Evolutionary conservation across 129 eudicot genomes (phyloP).

Genomic region (Helichrysum umbraculigerum): DNA sequence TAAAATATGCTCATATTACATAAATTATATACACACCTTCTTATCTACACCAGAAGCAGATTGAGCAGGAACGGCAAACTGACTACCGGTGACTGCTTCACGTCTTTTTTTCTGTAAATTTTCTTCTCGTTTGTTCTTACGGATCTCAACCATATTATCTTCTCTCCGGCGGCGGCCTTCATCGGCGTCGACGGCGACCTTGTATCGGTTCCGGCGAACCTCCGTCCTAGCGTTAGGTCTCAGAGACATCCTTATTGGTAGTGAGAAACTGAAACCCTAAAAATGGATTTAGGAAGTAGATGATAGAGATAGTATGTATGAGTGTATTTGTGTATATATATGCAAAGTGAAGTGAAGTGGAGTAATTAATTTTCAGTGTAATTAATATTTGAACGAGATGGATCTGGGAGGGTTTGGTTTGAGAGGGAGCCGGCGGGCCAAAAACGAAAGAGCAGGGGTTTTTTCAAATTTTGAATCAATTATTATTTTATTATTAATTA

Average conservation of each 20-base stretch:
- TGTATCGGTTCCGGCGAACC: slow-evolving; percentile 20
- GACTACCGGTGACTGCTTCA: slow-evolving; percentile 33
- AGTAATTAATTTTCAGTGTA: not conserved
- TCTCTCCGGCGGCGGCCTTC: slow-evolving; percentile 8
- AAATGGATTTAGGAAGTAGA: not conserved
- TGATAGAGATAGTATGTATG: not conserved
- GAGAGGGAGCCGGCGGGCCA: not conserved
- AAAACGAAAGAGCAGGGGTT: not conserved
- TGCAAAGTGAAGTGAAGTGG: not conserved
- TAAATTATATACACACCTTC: slow-evolving; percentile 43
- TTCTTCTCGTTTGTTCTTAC: slow-evolving; percentile 17
- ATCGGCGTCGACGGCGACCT: slow-evolving; percentile 16
- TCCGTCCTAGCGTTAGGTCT: slow-evolving; percentile 12
- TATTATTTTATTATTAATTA: no score
- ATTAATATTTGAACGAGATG: not conserved
- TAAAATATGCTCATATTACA: not conserved
- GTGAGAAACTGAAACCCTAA: not conserved
- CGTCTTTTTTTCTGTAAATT: slow-evolving; percentile 18
- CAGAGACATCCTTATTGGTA: slow-evolving; percentile 5
- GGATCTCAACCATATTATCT: slow-evolving; percentile 14
- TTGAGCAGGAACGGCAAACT: slow-evolving; percentile 45
- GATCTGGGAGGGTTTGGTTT: not conserved
- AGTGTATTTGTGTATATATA: no score
- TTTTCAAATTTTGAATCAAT: not conserved
- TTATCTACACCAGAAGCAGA: slow-evolving; percentile 47